Base-by-base conservation (phyloP, 2,329 filamentous ascomycete genomes). In the Ophiobolus disseminans region DNA sequence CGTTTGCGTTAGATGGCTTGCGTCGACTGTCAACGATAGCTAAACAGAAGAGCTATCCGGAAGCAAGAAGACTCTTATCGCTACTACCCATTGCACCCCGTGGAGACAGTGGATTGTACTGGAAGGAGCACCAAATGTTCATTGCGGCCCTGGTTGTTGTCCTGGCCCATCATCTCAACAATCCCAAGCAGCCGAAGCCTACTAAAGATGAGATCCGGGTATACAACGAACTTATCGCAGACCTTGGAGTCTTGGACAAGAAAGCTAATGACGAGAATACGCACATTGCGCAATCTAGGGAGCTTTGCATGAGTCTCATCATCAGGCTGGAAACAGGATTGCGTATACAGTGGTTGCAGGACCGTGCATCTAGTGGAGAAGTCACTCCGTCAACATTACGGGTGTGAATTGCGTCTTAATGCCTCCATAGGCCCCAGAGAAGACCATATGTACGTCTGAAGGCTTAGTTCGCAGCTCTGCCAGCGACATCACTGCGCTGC, bases 91-190 rank as follows among this genome's bases (percentile, higher is more conserved):
- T 60, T 16, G 56, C 50, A 10, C 62, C 62, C 2, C 55, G 56
- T 13, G 55, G 57, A 2, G 58, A 65, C 36, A 52, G 65, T 37
- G 59, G 57, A 0, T 26, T 62, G 10, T 64, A 58, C 23, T 65
- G 62, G 56, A 48, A 39, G 54, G 47, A 39, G 28, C 39, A 45
- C 44, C 53, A 21, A 21, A 36, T 40, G 9, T 28, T 63, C 5
- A 40, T 60, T 10, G 65, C 65, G 16, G 62, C 62, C 6, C 45
- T 67, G 2, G 50, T 55, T 14, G 63, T 60, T 1, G 57, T 62
- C 3, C 45, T 67, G n/a, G 47, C 60, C 10, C 53, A 65, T 19
- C 45, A 59, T 20, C 36, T 56, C 19, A 51, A 62, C 20, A 49
- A 58, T 10, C 41, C 45, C 5, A 17, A 36, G 11, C 41, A 51